These are phyloP conservation scores for Phytophthora chlamydospora DNA, from an alignment of 352 stramenopile species.

Conservation along the genomic window DNA sequence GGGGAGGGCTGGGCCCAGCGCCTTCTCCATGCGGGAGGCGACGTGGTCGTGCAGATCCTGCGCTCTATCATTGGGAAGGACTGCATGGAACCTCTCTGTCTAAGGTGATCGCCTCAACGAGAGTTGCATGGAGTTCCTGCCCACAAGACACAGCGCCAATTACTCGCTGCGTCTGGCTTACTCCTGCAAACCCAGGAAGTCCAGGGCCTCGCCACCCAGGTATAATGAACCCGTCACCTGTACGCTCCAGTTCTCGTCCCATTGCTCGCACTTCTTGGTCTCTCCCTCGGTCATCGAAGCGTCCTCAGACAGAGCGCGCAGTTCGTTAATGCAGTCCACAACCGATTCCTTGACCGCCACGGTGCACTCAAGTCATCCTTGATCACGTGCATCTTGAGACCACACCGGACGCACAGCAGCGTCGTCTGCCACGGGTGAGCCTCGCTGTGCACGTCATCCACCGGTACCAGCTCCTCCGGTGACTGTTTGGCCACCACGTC, in stretches of 20 bases:
- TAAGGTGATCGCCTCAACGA: conserved; percentile 8
- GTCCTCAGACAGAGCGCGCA: conserved; percentile 41
- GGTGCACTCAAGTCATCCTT: conserved; percentile 34
- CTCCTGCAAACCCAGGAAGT: conserved; percentile 70
- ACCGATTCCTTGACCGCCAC: conserved; percentile 61
- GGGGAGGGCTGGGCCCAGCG: conserved; percentile 36
- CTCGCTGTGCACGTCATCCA: conserved; percentile 53
- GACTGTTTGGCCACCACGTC: conserved; percentile 52
- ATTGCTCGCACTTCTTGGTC: conserved; percentile 8
- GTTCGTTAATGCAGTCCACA: conserved; percentile 63
- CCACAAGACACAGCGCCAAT: not conserved
- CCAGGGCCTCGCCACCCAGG: conserved; percentile 67
- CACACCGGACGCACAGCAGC: conserved; percentile 57
- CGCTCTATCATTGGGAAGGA: conserved; percentile 1
- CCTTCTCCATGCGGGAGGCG: conserved; percentile 28
- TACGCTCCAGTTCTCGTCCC: conserved; percentile 56
- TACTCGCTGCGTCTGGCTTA: conserved; percentile 22
- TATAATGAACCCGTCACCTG: conserved; percentile 82
- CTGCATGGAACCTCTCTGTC: conserved; percentile 40
- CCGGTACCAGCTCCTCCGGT: conserved; percentile 40
- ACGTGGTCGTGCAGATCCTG: conserved; percentile 43
- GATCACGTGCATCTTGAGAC: conserved; percentile 47
- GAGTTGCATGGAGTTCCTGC: conserved; percentile 37
- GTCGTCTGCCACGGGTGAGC: conserved; percentile 64
- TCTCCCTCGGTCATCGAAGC: conserved; percentile 19